A percentile compares a stretch with the other conserved stretches of the same genome.
phyloP scores from a whole-genome alignment of 2,329 filamentous ascomycete genomes.

The Fusarium sp. region DNA sequence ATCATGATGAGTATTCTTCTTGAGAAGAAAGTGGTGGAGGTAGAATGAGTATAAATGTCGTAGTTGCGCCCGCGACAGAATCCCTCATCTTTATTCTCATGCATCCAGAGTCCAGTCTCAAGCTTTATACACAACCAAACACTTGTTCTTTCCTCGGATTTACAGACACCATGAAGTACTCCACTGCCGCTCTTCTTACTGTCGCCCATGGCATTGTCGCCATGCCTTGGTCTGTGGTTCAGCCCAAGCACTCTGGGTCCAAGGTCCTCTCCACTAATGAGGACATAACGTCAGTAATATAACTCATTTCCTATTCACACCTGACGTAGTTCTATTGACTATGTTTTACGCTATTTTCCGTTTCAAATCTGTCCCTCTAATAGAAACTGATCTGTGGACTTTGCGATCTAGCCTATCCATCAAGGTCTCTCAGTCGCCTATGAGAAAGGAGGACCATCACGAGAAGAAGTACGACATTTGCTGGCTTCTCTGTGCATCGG shows the following conservation, averaged over 20 bases:
- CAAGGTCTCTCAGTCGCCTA: slow-evolving; percentile 5
- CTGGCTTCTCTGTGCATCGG: background rate
- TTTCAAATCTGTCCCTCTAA: background rate
- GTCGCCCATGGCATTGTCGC: slow-evolving; percentile 7
- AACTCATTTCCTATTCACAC: background rate
- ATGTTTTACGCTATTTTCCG: background rate
- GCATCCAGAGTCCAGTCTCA: accelerated
- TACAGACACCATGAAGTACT: slow-evolving; percentile 15
- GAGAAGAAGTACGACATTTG: background rate
- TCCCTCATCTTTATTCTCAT: background rate
- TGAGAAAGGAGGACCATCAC: accelerated
- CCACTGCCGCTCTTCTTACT: background rate
- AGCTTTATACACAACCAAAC: accelerated
- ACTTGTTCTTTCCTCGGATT: accelerated
- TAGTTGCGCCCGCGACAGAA: too few relatives aligned
- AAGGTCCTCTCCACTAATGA: background rate
- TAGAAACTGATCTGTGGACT: background rate
- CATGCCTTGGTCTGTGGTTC: background rate
- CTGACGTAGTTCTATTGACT: too few relatives aligned
- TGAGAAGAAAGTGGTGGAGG: background rate
- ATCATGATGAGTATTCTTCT: background rate
- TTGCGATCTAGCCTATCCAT: background rate
- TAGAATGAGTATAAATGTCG: background rate
- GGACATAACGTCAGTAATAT: slow-evolving; percentile 23
- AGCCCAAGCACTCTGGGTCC: background rate